Percentiles rank a stretch among this genome's conserved stretches.
Conservation (phyloP, 176 grass and related monocot species). For the Zizania latifolia region DNA sequence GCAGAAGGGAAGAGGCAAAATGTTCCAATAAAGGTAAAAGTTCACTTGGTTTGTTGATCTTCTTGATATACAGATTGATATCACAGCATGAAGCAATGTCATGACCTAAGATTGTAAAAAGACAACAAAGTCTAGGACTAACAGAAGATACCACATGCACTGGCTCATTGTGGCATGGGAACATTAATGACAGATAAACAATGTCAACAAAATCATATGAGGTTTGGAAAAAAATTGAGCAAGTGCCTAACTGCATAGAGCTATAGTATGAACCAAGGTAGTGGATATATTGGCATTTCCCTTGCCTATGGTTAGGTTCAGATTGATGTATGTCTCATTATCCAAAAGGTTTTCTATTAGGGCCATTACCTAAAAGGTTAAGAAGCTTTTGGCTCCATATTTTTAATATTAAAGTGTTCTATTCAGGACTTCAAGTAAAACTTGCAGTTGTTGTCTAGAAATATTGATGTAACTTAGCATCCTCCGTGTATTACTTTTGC, state of each 20-base stretch:
- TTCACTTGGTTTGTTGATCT: slow-evolving; percentile 12
- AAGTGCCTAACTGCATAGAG: slow-evolving; percentile 2
- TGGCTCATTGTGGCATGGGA: neutral
- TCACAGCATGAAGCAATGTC: neutral
- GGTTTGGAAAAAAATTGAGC: neutral
- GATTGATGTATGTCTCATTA: neutral
- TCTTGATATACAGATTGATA: slow-evolving; percentile 20
- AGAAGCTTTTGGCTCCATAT: neutral
- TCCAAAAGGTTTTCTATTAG: neutral
- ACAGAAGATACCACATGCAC: neutral
- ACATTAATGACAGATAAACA: neutral
- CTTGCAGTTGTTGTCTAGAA: slow-evolving; percentile 2
- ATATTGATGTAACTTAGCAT: slow-evolving; percentile 5
- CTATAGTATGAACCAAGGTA: neutral
- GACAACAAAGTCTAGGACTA: neutral
- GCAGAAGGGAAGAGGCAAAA: slow-evolving; percentile 22
- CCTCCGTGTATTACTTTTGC: neutral
- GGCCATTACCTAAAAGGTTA: slow-evolving; percentile 1
- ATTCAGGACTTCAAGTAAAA: neutral
- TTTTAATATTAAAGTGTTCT: slow-evolving; percentile 7
- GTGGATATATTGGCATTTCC: neutral
- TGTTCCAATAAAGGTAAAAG: neutral
- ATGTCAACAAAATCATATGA: neutral
- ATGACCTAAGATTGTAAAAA: slow-evolving; percentile 8
- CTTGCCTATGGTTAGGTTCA: slow-evolving; percentile 4